Evolutionary conservation across 2,329 filamentous ascomycete species (phyloP), one percentile per base, ranked within the genome.

Genomic region (Aureobasidium musti): DNA sequence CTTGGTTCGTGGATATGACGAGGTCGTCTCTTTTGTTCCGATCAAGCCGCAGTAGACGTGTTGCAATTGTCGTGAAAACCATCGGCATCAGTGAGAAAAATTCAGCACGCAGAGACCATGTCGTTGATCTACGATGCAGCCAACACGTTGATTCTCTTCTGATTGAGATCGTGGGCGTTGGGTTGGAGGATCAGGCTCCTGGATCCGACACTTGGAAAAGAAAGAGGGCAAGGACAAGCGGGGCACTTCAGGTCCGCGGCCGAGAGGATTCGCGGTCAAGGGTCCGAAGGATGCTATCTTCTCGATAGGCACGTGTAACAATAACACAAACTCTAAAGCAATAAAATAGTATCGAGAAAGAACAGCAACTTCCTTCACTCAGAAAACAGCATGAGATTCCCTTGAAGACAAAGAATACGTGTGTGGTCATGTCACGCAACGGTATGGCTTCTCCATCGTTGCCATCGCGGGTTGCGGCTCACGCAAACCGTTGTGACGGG

Each of bases 121-220:
- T n/a, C 57, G 26, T 63, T 50, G 59, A 63, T 63, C 59, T 45
- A 23, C 59, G 50, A n/a, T 50, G 59, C 59, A 50, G 52, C 52
- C 30, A 50, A 28, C 39, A 30, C 33, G 45, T 37, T 39, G 43
- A 63, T 19, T 50, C 3, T 30, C 33, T 50, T 39, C 59, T 50
- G n/a, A 39, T 50, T 26, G 5, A n/a, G 59, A 50, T 50, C 30
- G 33, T 47, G 43, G 28, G 59, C 45, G 45, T 63, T 63, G 56
- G 50, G 45, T 33, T 39, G 45, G 43, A 61, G 57, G 43, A 49
- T 37, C 41, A 63, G 59, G 30, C n/a, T n/a, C n/a, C 30, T 30
- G 30, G 45, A n/a, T 33, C 39, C 43, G 30, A 35, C 30, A 49
- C 30, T 61, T 28, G 28, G 37, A 17, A 26, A 30, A 13, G 10